phyloP scores from a whole-genome alignment of 2,329 filamentous ascomycete species.

The Hypoxylon sp. region DNA sequence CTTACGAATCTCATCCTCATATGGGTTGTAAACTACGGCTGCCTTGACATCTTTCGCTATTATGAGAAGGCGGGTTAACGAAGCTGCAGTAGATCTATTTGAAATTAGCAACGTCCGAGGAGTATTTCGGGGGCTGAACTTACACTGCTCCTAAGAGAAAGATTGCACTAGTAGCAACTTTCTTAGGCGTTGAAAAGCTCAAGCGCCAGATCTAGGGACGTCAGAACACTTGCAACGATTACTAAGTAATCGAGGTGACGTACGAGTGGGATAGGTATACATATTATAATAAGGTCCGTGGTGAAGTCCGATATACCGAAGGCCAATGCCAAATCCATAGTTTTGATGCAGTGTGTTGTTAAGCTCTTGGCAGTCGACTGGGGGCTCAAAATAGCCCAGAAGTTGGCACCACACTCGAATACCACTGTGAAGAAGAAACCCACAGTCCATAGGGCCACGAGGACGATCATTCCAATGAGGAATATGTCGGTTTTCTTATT shows the following conservation, averaged over 20 bases:
- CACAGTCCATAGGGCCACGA: conserved; percentile 27
- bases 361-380: conserved; percentile 1
- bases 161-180: conserved; percentile 11
- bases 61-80: conserved; percentile 28
- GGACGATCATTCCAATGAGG: conserved; percentile 22
- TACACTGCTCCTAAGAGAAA: conserved; percentile 38
- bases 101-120: neutral
- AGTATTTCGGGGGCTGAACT: neutral
- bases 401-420: conserved; percentile 24
- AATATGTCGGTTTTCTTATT: conserved; percentile 4
- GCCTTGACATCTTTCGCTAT: conserved; percentile 9
- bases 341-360: conserved; percentile 6
- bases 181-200: conserved; percentile 24
- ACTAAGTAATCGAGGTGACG: neutral
- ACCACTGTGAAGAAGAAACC: conserved; percentile 34
- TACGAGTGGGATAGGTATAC: conserved; percentile 34
- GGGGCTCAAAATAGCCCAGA: conserved; percentile 14
- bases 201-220: conserved; percentile 34
- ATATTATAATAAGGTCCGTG: conserved; percentile 29
- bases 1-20: conserved; percentile 23
- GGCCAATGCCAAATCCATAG: conserved; percentile 2
- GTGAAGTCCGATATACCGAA: conserved; percentile 26
- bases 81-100: conserved; percentile 25
- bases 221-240: neutral
- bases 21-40: conserved; percentile 15